phyloP scores from a whole-genome alignment of 495 filamentous ascomycete species.

The Hypoxylon rickii region DNA sequence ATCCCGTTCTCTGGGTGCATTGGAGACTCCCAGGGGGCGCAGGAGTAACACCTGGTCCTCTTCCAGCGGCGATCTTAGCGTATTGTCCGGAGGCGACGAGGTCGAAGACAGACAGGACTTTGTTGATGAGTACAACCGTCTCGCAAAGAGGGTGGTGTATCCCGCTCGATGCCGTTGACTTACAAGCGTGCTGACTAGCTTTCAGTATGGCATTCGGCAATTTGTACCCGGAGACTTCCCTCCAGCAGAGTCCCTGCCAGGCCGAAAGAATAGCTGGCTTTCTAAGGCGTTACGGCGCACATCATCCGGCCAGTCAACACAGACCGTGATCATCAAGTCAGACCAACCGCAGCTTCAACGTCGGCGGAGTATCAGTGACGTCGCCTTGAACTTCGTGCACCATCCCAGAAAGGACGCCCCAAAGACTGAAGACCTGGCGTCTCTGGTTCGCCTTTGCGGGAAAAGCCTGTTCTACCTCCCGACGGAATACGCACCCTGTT shows the following conservation, averaged over 20 bases:
- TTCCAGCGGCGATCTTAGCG: conserved; percentile 43
- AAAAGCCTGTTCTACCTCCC: conserved; percentile 71
- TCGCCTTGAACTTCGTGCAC: conserved; percentile 53
- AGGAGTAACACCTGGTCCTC: conserved; percentile 53
- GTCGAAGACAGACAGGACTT: conserved; percentile 48
- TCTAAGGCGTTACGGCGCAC: conserved; percentile 30
- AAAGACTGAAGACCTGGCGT: conserved; percentile 64
- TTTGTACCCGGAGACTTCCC: conserved; percentile 37
- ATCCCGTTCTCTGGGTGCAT: conserved; percentile 14
- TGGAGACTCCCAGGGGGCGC: conserved; percentile 5
- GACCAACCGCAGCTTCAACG: conserved; percentile 34
- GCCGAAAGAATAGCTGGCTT: conserved; percentile 34
- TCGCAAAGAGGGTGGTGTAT: conserved; percentile 53
- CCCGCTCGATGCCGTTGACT: neutral
- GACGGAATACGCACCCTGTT: conserved; percentile 63
- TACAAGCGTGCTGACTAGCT: neutral
- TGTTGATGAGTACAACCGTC: conserved; percentile 57
- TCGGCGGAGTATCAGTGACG: conserved; percentile 56
- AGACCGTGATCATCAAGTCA: conserved; percentile 15
- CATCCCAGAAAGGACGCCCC: conserved; percentile 57
- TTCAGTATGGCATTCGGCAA: conserved; percentile 47
- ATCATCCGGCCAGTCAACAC: conserved; percentile 23
- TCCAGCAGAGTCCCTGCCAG: neutral
- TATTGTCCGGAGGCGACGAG: conserved; percentile 46
- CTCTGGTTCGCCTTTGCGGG: conserved; percentile 73